Percentiles rank a stretch among this genome's conserved stretches.
These are phyloP conservation scores for Infundibulicybe gibba DNA, from an alignment of 768 basidiomycete species.

Conservation along the genomic window DNA sequence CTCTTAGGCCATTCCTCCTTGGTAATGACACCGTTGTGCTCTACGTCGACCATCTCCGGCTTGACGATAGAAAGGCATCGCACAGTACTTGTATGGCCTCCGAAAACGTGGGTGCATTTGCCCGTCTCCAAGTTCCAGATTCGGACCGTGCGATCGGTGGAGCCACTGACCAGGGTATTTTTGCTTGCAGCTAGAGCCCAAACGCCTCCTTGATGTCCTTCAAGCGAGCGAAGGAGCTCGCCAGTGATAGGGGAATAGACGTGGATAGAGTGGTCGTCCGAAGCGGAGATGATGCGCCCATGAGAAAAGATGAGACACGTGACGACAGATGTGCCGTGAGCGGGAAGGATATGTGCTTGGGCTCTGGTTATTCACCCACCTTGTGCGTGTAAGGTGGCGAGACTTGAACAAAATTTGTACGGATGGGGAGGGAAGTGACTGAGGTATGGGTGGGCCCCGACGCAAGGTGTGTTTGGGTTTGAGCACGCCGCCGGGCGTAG, in stretches of 20 bases:
- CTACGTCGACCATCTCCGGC: slow-evolving; percentile 80
- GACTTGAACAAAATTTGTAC: slow-evolving; percentile 91
- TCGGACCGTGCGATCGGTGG: slow-evolving; percentile 89
- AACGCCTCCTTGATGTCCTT: slow-evolving; percentile 94
- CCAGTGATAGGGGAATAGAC: slow-evolving; percentile 90
- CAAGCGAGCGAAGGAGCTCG: slow-evolving; percentile 63
- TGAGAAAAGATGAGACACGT: slow-evolving; percentile 95
- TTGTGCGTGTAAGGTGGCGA: slow-evolving; percentile 72
- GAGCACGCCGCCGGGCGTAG: slow-evolving; percentile 47
- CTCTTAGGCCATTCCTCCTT: slow-evolving; percentile 71
- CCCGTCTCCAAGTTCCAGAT: slow-evolving; percentile 86
- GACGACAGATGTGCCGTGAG: slow-evolving; percentile 87
- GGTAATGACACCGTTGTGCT: slow-evolving; percentile 57
- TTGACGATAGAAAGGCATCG: slow-evolving; percentile 95
- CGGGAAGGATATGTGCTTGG: slow-evolving; percentile 80
- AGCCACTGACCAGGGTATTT: slow-evolving; percentile 86
- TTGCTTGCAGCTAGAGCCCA: slow-evolving; percentile 94
- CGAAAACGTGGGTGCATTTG: slow-evolving; percentile 87
- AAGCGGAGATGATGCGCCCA: slow-evolving; percentile 93
- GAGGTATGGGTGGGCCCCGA: slow-evolving; percentile 30
- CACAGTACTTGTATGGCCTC: slow-evolving; percentile 95
- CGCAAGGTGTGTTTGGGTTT: not conserved
- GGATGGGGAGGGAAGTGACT: slow-evolving; percentile 77
- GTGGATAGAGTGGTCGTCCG: slow-evolving; percentile 96
- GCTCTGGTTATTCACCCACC: slow-evolving; percentile 76